Conservation (phyloP, 805 yeast species). For the Starmerella roubikii region DNA sequence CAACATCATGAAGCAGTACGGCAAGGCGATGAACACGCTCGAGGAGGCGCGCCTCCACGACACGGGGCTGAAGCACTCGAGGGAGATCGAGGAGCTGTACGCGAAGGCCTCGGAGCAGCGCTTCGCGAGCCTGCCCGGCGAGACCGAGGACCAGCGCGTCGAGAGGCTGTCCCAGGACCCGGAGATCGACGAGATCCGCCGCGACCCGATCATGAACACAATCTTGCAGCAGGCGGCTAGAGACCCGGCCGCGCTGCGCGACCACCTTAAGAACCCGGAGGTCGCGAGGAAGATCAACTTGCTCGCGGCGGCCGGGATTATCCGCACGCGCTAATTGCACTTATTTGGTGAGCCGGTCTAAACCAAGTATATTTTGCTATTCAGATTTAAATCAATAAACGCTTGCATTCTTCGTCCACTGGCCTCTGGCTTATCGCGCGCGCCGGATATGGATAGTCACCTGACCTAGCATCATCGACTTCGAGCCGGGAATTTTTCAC, state of each 20-base stretch:
- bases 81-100: constrained; percentile 72
- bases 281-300: constrained; percentile 75
- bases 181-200: constrained; percentile 78
- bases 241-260: constrained; percentile 92
- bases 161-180: constrained; percentile 87
- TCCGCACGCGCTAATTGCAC: constrained; percentile 24
- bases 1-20: constrained; percentile 77
- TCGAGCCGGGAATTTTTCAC: background rate
- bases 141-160: constrained; percentile 87
- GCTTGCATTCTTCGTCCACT: no score
- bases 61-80: constrained; percentile 40
- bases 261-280: constrained; percentile 95
- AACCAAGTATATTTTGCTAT: no score
- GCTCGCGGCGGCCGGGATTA: constrained; percentile 91
- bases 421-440: no score
- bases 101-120: constrained; percentile 67
- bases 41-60: constrained; percentile 68
- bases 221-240: constrained; percentile 86
- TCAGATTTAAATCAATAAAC: no score
- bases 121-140: constrained; percentile 67
- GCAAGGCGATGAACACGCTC: constrained; percentile 68
- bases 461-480: background rate
- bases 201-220: constrained; percentile 95
- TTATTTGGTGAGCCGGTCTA: no score
- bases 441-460: background rate